A percentile compares a stretch with the other conserved stretches of the same genome.
These are phyloP conservation scores for Glomus cerebriforme DNA, from an alignment of 192 early-diverging fungal genomes.

Conservation along the genomic window DNA sequence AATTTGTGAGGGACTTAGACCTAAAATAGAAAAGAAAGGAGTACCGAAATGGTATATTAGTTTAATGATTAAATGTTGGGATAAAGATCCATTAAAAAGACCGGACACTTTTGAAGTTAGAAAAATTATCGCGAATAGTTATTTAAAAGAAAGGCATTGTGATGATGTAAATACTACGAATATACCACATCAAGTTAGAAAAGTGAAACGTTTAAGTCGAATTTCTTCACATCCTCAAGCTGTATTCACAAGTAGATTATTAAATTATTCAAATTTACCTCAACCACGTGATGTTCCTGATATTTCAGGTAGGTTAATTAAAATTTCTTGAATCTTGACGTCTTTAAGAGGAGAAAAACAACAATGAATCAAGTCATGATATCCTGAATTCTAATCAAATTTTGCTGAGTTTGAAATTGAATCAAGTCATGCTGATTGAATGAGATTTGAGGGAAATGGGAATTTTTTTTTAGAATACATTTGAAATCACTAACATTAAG, in stretches of 20 bases:
- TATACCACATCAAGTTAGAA: background rate
- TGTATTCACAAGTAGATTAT: background rate
- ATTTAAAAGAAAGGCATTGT: background rate
- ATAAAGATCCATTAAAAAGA: background rate
- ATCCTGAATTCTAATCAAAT: no score
- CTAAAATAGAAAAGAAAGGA: background rate
- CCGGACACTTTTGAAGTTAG: background rate
- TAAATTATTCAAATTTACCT: conserved; percentile 6
- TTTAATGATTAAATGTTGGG: background rate
- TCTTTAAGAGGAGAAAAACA: no score
- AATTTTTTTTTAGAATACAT: background rate
- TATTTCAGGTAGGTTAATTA: background rate
- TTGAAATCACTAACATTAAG: background rate
- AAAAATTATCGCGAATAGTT: background rate
- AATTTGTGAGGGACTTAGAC: background rate
- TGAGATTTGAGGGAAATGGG: background rate
- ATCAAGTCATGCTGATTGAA: no score
- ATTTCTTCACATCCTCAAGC: conserved; percentile 1
- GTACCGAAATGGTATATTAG: background rate
- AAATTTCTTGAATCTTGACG: background rate
- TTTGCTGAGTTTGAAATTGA: no score
- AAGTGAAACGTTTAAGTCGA: background rate
- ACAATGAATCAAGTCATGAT: no score
- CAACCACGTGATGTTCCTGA: background rate
- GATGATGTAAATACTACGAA: background rate